Evolutionary conservation across 345 rosid genomes (phyloP), one percentile per base, ranked within the genome.

Genomic region (Viola odorata): DNA sequence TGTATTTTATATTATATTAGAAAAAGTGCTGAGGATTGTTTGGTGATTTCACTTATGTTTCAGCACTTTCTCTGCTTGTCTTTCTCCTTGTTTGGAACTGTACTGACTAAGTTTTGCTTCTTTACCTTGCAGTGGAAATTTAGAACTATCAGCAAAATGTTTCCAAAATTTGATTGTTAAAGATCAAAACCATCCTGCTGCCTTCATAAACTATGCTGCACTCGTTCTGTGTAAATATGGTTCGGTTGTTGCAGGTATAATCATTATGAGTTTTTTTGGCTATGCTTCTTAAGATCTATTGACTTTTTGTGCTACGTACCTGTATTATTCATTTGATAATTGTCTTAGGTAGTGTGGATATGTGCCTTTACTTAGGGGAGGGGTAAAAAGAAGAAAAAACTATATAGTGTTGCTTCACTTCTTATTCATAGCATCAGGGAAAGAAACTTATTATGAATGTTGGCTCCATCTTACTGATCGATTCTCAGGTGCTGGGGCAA

Each of bases 141-240:
- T 88, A 81, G 95, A 86, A 71, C 85, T 79, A 51, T 77, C 99
- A 65, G 89, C 84, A 58, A 90, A 84, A 71, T 94, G 95, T 69
- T 83, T 94, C 64, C 91, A 90, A 80, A 95, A 88, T 64, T 60
- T 94, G 82, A 71, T 90, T 53, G 78, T 88, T 53, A 86, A 80
- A 77, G 99, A 94, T 75, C 97, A 90, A 75, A 86, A 83, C 53
- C 99, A 94, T 78, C 99, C 99, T 50, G 84, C 96, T 38, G 88
- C 97, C 37, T 77, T 90, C 50, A 68, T 84, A 64, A 88, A 94
- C 65, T 94, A 88, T 77, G 96, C 97, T 50, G 89, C 87, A 2
- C 62, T 81, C 77, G 88, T 94, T 66, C 84, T 90, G 53, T 86
- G 87, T 83, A 88, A 85, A 77, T 66, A 81, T 74, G 90, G 96